Evolutionary conservation across 176 grass and related monocot species (phyloP), one percentile per base, ranked within the genome.

Genomic region (Neostapfia colusana): DNA sequence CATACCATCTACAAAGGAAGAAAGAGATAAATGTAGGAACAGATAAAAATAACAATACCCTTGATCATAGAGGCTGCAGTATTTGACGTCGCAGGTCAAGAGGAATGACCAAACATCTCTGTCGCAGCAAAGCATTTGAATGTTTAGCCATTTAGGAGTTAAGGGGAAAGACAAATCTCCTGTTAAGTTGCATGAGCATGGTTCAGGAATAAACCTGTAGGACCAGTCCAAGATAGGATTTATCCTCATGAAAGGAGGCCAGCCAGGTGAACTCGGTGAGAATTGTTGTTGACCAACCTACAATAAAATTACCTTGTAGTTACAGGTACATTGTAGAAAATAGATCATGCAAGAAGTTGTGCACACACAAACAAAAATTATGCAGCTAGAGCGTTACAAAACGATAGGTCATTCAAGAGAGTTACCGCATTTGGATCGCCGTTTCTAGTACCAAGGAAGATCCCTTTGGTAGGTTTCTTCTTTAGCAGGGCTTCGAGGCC

Each of bases 191-290:
- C 55, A 7, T 18, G 5, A 48, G 14, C 2, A 11, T 4, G 20
- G 45, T 46, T 42, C 7, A 45, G 16, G 41, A 69, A 21, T 12
- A 14, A 68, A 88, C 89, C 89, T 89, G 62, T 90, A 96, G 61
- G 93, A 88, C 81, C 82, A 96, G 63, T 91, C 75, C 55, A 96
- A 77, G 49, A 96, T 92, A 34, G 87, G 86, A 57, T 92, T 96
- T 63, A 96, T 84, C 74, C 87, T 86, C 87, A 86, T 92, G 80
- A 92, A 92, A 81, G 88, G 82, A 82, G 93, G 89, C 82, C 82
- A 88, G 15, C 79, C 67, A 67, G 65, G 41, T 41, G 84, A 96
- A 51, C 84, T 96, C 39, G 89, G 86, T 35, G 89, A 89, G 79
- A 96, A 92, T 9, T 84, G 75, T 25, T 92, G 82, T 48, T 88